Conservation (phyloP, 768 basidiomycete species). For the Podaxis sp. region DNA sequence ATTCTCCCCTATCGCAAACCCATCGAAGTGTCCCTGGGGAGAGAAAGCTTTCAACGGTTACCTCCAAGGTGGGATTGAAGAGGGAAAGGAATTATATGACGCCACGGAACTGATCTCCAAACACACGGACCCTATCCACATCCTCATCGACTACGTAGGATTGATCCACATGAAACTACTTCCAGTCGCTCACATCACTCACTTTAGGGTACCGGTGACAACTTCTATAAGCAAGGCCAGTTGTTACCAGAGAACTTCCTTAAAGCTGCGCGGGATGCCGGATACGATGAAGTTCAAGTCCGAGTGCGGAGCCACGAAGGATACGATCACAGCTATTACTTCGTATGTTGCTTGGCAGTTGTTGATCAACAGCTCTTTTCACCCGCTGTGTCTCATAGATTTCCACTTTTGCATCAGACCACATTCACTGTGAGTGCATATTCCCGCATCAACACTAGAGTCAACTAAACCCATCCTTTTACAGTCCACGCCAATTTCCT, state of each 20-base stretch:
- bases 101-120: conserved; percentile 79
- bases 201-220: conserved; percentile 71
- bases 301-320: conserved; percentile 77
- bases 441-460: conserved; percentile 16
- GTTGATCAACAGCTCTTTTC: not conserved
- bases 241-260: conserved; percentile 89
- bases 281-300: conserved; percentile 74
- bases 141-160: conserved; percentile 85
- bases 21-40: conserved; percentile 87
- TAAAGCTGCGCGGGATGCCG: conserved; percentile 70
- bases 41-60: conserved; percentile 89
- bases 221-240: conserved; percentile 84
- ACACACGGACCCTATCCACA: conserved; percentile 62
- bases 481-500: conserved; percentile 87
- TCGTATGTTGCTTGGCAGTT: conserved; percentile 42
- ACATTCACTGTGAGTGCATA: conserved; percentile 73
- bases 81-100: conserved; percentile 76
- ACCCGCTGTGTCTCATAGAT: conserved; percentile 47
- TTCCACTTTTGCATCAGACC: conserved; percentile 87
- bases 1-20: conserved; percentile 86
- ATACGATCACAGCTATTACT: conserved; percentile 91
- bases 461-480: conserved; percentile 15
- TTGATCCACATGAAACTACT: not conserved
- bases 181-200: not conserved
- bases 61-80: conserved; percentile 70